A percentile compares a stretch with the other conserved stretches of the same genome.
Conservation (phyloP, 2,329 filamentous ascomycete species). For the Monosporascus sp. region DNA sequence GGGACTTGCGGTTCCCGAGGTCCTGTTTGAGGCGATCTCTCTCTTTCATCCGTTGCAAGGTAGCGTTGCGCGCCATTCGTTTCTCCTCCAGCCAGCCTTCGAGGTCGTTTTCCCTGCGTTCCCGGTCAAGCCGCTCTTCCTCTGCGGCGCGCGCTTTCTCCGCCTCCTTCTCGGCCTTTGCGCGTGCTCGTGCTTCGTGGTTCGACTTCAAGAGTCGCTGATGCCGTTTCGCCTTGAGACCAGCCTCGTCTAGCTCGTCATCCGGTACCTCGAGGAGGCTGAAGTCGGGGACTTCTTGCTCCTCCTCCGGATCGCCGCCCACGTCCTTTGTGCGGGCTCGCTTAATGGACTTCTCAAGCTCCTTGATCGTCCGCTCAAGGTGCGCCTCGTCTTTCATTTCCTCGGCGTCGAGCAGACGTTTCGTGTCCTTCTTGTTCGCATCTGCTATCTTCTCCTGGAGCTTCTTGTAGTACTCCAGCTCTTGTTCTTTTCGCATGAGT, state of each 20-base stretch:
- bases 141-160: constrained; percentile 82
- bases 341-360: constrained; percentile 84
- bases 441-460: constrained; percentile 67
- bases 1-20: constrained; percentile 90
- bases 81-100: constrained; percentile 84
- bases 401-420: constrained; percentile 78
- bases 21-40: constrained; percentile 90
- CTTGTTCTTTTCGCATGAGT: constrained; percentile 90
- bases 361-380: constrained; percentile 77
- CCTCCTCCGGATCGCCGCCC: constrained; percentile 73
- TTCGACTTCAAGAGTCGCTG: constrained; percentile 92
- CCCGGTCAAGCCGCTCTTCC: constrained; percentile 76
- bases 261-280: constrained; percentile 85
- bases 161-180: constrained; percentile 91
- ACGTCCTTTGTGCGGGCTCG: constrained; percentile 91
- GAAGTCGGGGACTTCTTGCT: constrained; percentile 78
- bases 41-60: constrained; percentile 83
- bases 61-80: constrained; percentile 63
- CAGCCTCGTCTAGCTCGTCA: constrained; percentile 87
- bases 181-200: constrained; percentile 85
- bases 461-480: constrained; percentile 88
- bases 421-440: constrained; percentile 86
- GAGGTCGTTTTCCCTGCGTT: constrained; percentile 77
- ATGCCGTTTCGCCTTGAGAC: constrained; percentile 85
- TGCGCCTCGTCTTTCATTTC: constrained; percentile 89